Base-by-base conservation (phyloP, 768 basidiomycete genomes). In the Boletus tomentosulus region DNA sequence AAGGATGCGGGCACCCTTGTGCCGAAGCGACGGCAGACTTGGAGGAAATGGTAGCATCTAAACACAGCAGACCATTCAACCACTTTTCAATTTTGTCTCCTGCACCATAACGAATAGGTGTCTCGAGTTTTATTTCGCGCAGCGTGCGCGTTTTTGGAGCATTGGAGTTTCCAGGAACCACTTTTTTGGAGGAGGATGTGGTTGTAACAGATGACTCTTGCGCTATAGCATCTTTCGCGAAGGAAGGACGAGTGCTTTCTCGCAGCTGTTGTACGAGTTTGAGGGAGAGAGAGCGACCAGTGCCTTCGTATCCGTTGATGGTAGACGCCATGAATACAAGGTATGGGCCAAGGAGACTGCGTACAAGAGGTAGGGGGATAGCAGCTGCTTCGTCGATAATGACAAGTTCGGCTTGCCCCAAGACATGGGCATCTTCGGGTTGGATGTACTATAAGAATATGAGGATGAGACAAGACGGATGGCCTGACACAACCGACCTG, bases 321-420 rank as follows among this genome's bases (percentile, higher is more conserved):
- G 97, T 99, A n/a, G 94, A 97, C 1, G 97, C 92, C 79, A 98
- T 87, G 78, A 98, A 98, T 48, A 98, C 94, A 34, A 98, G 89
- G 73, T 98, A 98, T 1, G 87, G 88, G 0, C 97, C 97, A 51
- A 99, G 85, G 57, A 99, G 88, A 62, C 92, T 92, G 52, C 89
- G 85, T 16, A 99, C 96, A 34, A 99, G 86, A 2, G 96, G 94
- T 16, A 98, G 82, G 1, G 97, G 97, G 50, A 98, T 98, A 19
- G 97, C 97, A 9, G 97, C 97, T 7, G 96, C 96, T 72, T 99
- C 97, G 63, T 99, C 97, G 58, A 99, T 96, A 62, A 99, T 88
- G 58, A 99, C 86, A 7, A 99, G 81, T 63, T 99, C 97, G 0
- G 97, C 97, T 68, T 98, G 97, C 8, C 96, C 94, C 11, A 99